Conservation (phyloP, 192 early-diverging fungal genomes). For the Coemansia sp. region DNA sequence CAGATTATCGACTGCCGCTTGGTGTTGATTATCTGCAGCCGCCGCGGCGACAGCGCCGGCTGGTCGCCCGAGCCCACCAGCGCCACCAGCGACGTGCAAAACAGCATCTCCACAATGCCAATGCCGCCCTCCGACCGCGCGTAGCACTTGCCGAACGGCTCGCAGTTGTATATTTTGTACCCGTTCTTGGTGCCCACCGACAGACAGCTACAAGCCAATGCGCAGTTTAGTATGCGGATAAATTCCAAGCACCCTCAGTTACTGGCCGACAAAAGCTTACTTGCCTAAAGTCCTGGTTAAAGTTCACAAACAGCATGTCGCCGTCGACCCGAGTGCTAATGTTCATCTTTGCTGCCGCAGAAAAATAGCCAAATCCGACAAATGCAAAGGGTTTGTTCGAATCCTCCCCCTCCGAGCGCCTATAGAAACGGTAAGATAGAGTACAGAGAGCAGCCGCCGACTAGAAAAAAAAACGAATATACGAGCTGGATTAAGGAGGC, state of each 20-base stretch:
- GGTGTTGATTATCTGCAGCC: slow-evolving; percentile 94
- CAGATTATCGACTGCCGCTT: slow-evolving; percentile 98
- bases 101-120: slow-evolving; percentile 96
- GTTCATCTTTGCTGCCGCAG: slow-evolving; percentile 63
- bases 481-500: no score
- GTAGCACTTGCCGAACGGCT: slow-evolving; percentile 94
- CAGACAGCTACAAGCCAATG: slow-evolving; percentile 62
- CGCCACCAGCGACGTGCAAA: slow-evolving; percentile 93
- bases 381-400: neutral
- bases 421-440: no score
- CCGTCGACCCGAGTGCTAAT: slow-evolving; percentile 56
- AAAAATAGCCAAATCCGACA: neutral
- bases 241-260: no score
- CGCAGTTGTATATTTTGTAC: slow-evolving; percentile 96
- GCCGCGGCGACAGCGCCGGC: slow-evolving; percentile 77
- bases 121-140: slow-evolving; percentile 85
- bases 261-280: no score
- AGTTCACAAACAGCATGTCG: slow-evolving; percentile 76
- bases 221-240: neutral
- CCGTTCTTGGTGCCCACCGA: slow-evolving; percentile 79
- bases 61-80: slow-evolving; percentile 93
- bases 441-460: no score
- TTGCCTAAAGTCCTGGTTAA: slow-evolving; percentile 77
- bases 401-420: no score
- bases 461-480: no score